A percentile compares a stretch with the other conserved stretches of the same genome.
phyloP scores from a whole-genome alignment of 495 filamentous ascomycete genomes.

The Emericellopsis terricola region DNA sequence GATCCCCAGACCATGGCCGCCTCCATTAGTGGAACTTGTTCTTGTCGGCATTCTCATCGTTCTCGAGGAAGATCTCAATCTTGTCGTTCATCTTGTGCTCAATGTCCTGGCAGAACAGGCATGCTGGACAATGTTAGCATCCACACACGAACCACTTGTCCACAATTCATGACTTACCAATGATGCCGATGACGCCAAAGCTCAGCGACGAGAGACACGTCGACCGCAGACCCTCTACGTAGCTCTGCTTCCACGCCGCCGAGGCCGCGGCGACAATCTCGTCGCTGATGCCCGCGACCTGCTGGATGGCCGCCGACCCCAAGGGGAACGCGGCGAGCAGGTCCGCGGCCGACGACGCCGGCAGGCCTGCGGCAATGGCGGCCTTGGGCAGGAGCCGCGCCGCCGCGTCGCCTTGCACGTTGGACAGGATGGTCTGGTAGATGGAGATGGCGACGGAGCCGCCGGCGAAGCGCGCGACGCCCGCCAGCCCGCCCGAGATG shows the following conservation, averaged over 20 bases:
- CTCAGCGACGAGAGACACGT: constrained; percentile 5
- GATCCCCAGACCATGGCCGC: too few species aligned
- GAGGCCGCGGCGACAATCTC: constrained; percentile 1
- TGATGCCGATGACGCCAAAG: constrained; percentile 12
- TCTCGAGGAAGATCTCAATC: constrained; percentile 16
- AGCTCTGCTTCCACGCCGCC: constrained; percentile 2
- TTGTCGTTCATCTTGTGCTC: constrained; percentile 13
- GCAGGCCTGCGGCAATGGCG: constrained; percentile 1
- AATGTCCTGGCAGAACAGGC: constrained; percentile 12
- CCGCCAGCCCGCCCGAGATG: constrained; percentile 10
- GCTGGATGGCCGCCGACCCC: neutral
- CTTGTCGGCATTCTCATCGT: constrained; percentile 11
- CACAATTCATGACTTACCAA: constrained; percentile 4
- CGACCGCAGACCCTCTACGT: constrained; percentile 1
- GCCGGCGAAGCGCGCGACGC: constrained; percentile 14
- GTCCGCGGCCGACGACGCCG: neutral
- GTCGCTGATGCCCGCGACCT: neutral
- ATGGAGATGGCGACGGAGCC: constrained; percentile 13
- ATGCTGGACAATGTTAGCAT: constrained; percentile 2
- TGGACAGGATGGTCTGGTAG: constrained; percentile 1
- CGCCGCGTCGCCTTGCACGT: neutral
- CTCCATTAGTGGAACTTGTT: constrained; percentile 15
- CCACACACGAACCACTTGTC: too few species aligned
- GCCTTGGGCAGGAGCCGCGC: neutral
- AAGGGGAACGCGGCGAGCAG: constrained; percentile 1